Conservation (phyloP, 78 protist genomes). For the Chrysochromulina tobinii region DNA sequence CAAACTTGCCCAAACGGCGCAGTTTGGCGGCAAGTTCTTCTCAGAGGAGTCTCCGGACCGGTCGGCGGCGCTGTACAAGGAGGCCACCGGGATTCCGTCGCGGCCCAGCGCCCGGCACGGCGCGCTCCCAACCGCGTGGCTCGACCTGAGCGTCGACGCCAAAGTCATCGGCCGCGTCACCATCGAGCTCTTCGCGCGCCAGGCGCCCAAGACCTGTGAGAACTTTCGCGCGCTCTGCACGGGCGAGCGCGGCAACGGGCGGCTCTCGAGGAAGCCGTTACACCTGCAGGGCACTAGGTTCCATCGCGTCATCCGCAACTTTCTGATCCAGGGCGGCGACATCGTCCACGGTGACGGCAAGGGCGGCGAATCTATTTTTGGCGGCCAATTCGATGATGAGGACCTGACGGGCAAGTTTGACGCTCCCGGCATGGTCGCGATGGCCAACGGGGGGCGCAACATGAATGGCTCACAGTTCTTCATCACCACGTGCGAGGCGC, state of each 20-base stretch:
- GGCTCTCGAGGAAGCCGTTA: background rate
- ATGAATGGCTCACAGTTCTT: slow-evolving; percentile 86
- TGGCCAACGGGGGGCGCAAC: slow-evolving; percentile 83
- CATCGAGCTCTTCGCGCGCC: background rate
- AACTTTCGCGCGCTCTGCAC: slow-evolving; percentile 62
- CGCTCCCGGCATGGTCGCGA: slow-evolving; percentile 62
- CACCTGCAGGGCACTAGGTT: slow-evolving; percentile 15
- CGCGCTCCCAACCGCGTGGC: too few species aligned
- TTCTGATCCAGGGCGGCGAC: slow-evolving; percentile 57
- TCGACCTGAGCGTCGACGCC: background rate
- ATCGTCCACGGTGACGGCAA: slow-evolving; percentile 47
- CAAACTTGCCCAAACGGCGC: too few species aligned
- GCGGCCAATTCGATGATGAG: slow-evolving; percentile 58
- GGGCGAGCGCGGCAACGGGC: slow-evolving; percentile 45
- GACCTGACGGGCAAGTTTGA: slow-evolving; percentile 55
- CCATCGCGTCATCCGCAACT: slow-evolving; percentile 57
- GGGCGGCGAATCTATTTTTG: slow-evolving; percentile 49
- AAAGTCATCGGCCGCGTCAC: background rate
- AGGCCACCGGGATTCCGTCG: too few species aligned
- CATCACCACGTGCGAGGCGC: slow-evolving; percentile 73
- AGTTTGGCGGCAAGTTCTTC: too few species aligned
- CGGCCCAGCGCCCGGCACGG: too few species aligned
- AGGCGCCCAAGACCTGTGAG: slow-evolving; percentile 39
- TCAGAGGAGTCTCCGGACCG: too few species aligned
- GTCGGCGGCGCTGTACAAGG: too few species aligned